Base-by-base conservation (phyloP, 805 yeast species). In the Allodekkera sacchari region DNA sequence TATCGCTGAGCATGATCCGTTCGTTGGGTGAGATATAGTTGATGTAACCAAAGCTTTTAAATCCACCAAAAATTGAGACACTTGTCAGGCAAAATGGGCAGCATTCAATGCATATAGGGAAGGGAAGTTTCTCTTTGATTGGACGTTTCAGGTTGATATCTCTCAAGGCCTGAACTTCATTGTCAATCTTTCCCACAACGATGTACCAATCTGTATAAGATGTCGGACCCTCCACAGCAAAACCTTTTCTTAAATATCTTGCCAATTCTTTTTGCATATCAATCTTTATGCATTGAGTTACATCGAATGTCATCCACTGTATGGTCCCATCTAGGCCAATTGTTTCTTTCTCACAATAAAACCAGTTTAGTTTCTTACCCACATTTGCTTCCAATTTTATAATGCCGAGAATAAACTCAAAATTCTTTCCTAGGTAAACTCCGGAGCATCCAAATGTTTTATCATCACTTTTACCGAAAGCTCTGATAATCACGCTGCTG, bases 161-260 rank as follows among this genome's bases (percentile, higher is more conserved):
- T 35, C 34, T 1, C 41, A 27, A 25, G 55, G 22, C 37, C 45
- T 63, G 62, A 18, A 58, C 64, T 37, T 61, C 62, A 35, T 63
- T 69, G 12, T 51, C 35, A 12, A 61, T n/a, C 54, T 25, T 53
- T 44, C 30, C 63, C 26, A 21, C 25, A 33, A 13, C 14, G 11
- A 10, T 35, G 35, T 12, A 27, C 19, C 11, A 28, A 13, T n/a
- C 27, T 7, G 31, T 33, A 21, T 27, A 22, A 22, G n/a, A 22
- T 22, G 5, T 22, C 7, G n/a, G n/a, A n/a, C n/a, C n/a, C n/a
- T 4, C 25, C 25, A 20, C 22, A 4, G 15, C 19, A 17, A 9
- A 24, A 15, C 14, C 15, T 18, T 4, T 4, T 6, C 7, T 11
- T 5, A 11, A 12, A 11, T 9, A 18, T 16, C 4, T 21, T 12